Base-by-base conservation (phyloP, 495 filamentous ascomycete species). In the Cercophora sp. region DNA sequence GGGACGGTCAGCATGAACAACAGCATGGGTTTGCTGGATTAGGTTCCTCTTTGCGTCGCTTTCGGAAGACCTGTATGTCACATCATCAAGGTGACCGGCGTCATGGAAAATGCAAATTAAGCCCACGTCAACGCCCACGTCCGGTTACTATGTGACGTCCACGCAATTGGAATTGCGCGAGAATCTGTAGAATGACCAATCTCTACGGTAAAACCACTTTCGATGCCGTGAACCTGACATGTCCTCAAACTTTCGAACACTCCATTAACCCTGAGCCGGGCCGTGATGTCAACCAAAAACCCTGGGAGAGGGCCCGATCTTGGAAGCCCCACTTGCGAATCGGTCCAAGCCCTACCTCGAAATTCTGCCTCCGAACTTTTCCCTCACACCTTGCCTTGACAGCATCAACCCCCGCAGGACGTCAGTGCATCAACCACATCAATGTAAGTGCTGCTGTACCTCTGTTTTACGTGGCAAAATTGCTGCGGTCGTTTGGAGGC, bases 11-110 rank as follows among this genome's bases (percentile, higher is more conserved):
- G 72, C 72, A 73, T 73, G 65, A 70, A 64, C 61, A 67, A 65
- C 70, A 64, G 70, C 67, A 73, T 64, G 65, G 69, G 71, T 57
- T 71, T 72, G 69, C 69, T 68, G 72, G 63, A 67, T 68, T n/a
- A n/a, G n/a, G n/a, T n/a, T 62, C 66, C 57, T 65, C 64, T 75
- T 70, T 70, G 70, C 70, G 71, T 68, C 61, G 62, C 67, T 74
- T 71, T 76, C 71, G 73, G 72, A 73, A 72, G 72, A 69, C 71
- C 73, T 75, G 66, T 74, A 68, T 70, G 71, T 76, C 70, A 75
- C 70, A 68, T 67, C 62, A 60, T 68, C 68, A 65, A 55, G 52
- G 64, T 67, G 64, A 63, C 64, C 56, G 66, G 66, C 63, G 67
- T 70, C 65, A 74, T 67, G 72, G 70, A 70, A 74, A 75, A 58